Evolutionary conservation across 257 asterid genomes (phyloP), one percentile per base, ranked within the genome.

Genomic region (Nemophila menziesii): DNA sequence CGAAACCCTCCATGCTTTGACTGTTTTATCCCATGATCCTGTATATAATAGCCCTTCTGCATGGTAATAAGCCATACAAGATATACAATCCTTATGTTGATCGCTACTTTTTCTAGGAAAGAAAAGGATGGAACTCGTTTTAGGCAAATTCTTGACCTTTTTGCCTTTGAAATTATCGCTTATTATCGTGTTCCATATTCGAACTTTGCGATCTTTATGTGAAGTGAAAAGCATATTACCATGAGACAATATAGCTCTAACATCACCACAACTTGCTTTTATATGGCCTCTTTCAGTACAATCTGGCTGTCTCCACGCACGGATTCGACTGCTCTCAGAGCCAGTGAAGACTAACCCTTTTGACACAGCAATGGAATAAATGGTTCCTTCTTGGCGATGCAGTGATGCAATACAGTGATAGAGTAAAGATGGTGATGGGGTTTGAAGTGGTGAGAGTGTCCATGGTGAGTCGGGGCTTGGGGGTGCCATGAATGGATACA

Each of bases 321-420:
- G 92, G 38, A 86, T 42, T 43, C 93, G 79, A 29, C 67, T 33
- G 64, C 92, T 74, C 33, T 77, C 85, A 0, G 97, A 82, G 53
- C 92, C 87, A 5, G 94, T 86, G 49, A 79, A 82, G 43, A 82
- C 82, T n/a, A 79, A 22, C 29, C 94, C 93, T 11, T 61, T 59
- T 5, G 77, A 48, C 40, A 72, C 50, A 20, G 93, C 77, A 37
- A 82, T 58, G 67, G 96, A 64, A 48, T 67, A 69, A n/a, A 86
- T 70, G 49, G 69, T 66, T 34, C 96, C 93, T 6, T 82, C 96
- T 8, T 76, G 86, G 69, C 93, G 94, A 67, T 67, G 94, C 36
- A 86, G 84, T 39, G 96, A 71, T 53, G 90, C 83, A 26, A 86
- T 72, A 75, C 96, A 86, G 47, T 86, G 96, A 68, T 79, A 74